phyloP scores from a whole-genome alignment of 192 early-diverging fungal species.

The Cetraspora pellucida region DNA sequence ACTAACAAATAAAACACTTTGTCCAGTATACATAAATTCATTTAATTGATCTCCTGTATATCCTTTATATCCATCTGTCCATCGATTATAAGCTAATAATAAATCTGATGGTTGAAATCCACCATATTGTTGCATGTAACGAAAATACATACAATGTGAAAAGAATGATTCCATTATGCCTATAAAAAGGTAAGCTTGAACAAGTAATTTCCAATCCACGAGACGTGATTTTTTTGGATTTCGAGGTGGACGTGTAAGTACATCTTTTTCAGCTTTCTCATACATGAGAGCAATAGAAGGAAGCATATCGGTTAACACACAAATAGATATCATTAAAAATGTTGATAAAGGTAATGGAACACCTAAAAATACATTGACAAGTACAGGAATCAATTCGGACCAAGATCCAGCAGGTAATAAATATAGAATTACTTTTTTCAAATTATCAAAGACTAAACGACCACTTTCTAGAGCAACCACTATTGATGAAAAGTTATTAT shows the following conservation, averaged over 20 bases:
- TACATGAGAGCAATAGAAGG: slow-evolving; percentile 70
- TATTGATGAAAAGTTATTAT: slow-evolving; percentile 43
- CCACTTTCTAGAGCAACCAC: slow-evolving; percentile 77
- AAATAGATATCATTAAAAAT: slow-evolving; percentile 80
- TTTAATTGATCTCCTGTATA: slow-evolving; percentile 39
- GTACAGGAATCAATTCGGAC: slow-evolving; percentile 75
- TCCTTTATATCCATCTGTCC: slow-evolving; percentile 37
- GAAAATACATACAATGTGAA: slow-evolving; percentile 72
- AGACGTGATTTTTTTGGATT: slow-evolving; percentile 69
- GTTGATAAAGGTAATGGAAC: slow-evolving; percentile 76
- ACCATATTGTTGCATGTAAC: slow-evolving; percentile 62
- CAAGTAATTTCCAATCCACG: slow-evolving; percentile 64
- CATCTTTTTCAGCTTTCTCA: slow-evolving; percentile 75
- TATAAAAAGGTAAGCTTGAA: slow-evolving; percentile 79
- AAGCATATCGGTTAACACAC: slow-evolving; percentile 61
- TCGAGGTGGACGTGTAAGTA: slow-evolving; percentile 73
- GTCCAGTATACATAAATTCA: slow-evolving; percentile 6
- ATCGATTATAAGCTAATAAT: slow-evolving; percentile 39
- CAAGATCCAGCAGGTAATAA: slow-evolving; percentile 77
- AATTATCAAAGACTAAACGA: slow-evolving; percentile 83
- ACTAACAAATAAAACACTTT: neutral
- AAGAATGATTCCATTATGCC: slow-evolving; percentile 68
- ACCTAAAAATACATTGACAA: slow-evolving; percentile 80
- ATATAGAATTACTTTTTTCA: slow-evolving; percentile 86
- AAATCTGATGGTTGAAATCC: slow-evolving; percentile 52